A percentile compares a stretch with the other conserved stretches of the same genome.
phyloP scores from a whole-genome alignment of 164 flowering plant genomes.

The Akebia trifoliata region DNA sequence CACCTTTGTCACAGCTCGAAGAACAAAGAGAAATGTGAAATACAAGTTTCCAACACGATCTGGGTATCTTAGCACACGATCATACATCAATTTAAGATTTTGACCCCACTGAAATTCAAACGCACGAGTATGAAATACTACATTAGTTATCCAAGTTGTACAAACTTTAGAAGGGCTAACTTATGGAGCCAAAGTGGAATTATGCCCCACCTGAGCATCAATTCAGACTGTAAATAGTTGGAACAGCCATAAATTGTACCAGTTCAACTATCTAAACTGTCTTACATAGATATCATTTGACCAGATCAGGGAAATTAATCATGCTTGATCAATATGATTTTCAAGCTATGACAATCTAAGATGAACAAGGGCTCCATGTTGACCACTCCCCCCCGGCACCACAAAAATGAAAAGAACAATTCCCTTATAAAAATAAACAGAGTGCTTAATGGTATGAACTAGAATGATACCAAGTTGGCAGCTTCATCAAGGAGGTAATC shows the following conservation, averaged over 20 bases:
- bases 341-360: neutral
- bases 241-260: neutral
- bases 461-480: constrained; percentile 29
- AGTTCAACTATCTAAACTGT: neutral
- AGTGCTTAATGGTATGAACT: neutral
- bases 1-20: constrained; percentile 93
- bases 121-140: neutral
- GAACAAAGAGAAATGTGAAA: constrained; percentile 93
- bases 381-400: too few relatives aligned
- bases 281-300: neutral
- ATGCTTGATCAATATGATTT: neutral
- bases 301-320: neutral
- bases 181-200: neutral
- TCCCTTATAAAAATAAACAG: neutral
- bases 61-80: constrained; percentile 77
- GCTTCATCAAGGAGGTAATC: constrained; percentile 90
- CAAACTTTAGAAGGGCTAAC: neutral
- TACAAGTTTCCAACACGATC: constrained; percentile 89
- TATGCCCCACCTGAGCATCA: neutral
- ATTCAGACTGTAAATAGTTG: neutral
- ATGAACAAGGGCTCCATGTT: too few relatives aligned
- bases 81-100: constrained; percentile 67
- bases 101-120: constrained; percentile 80
- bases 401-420: neutral
- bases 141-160: neutral